These are phyloP conservation scores for Globisporangium orthogonon DNA, from an alignment of 352 stramenopile species.

Conservation along the genomic window DNA sequence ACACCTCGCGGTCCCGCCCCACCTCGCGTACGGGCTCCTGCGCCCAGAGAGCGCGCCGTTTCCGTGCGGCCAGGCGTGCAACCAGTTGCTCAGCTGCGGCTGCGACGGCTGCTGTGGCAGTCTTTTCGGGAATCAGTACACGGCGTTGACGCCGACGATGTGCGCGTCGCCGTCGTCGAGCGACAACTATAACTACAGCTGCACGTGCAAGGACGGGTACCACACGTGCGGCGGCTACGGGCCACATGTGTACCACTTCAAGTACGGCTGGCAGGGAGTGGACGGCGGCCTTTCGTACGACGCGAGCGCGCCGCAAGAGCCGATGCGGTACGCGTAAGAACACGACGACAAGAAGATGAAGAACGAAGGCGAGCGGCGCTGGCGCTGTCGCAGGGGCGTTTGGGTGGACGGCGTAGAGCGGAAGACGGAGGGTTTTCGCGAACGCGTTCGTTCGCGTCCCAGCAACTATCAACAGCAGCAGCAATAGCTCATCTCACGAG, in stretches of 20 bases:
- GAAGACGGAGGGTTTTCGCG: no score
- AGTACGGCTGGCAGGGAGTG: conserved; percentile 75
- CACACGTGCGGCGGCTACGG: conserved; percentile 34
- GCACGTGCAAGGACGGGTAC: conserved; percentile 52
- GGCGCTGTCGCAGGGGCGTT: no score
- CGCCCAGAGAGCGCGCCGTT: conserved; percentile 38
- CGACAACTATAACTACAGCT: conserved; percentile 68
- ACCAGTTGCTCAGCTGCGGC: conserved; percentile 12
- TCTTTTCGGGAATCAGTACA: conserved; percentile 23
- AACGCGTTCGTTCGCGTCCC: no score
- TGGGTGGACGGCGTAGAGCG: no score
- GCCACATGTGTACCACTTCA: conserved; percentile 74
- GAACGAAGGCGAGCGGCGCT: neutral
- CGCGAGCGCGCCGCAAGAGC: conserved; percentile 8
- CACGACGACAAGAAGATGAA: conserved; percentile 8
- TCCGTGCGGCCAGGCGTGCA: conserved; percentile 25
- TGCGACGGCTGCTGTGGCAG: conserved; percentile 19
- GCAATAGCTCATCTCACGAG: neutral
- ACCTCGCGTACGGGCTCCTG: conserved; percentile 55
- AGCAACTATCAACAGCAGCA: neutral
- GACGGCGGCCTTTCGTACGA: conserved; percentile 28
- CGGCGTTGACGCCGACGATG: conserved; percentile 24
- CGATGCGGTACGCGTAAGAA: conserved; percentile 14
- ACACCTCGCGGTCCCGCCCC: conserved; percentile 49
- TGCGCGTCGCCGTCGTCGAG: conserved; percentile 51